Evolutionary conservation across 2,329 filamentous ascomycete species (phyloP).

Genomic region (Didymella glomerata): DNA sequence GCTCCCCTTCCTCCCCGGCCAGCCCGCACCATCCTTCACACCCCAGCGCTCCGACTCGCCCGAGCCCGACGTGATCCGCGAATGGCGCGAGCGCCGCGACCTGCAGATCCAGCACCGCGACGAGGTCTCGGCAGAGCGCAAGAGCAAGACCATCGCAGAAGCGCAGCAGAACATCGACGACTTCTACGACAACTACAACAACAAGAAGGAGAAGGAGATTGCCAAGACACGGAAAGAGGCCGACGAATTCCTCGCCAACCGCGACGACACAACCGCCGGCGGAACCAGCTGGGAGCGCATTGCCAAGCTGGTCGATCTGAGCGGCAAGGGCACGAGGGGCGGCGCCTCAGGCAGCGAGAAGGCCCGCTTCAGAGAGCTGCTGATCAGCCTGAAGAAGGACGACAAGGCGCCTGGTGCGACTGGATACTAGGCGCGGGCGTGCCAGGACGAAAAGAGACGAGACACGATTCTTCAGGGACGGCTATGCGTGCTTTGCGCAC

Average conservation of each 20-base stretch:
- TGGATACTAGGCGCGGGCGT: conserved; percentile 46
- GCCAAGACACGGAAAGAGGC: conserved; percentile 89
- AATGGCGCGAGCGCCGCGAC: conserved; percentile 93
- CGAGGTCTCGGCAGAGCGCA: conserved; percentile 82
- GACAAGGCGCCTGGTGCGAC: conserved; percentile 77
- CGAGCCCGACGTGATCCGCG: conserved; percentile 84
- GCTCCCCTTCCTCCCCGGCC: conserved; percentile 62
- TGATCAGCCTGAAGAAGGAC: conserved; percentile 89
- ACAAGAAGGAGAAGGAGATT: conserved; percentile 94
- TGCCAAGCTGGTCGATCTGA: conserved; percentile 95
- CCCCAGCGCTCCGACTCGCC: conserved; percentile 73
- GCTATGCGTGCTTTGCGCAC: conserved; percentile 26
- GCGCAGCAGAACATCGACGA: conserved; percentile 96
- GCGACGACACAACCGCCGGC: conserved; percentile 91
- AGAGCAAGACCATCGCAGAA: conserved; percentile 84
- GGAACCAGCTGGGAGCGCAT: conserved; percentile 99
- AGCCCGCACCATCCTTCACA: conserved; percentile 48
- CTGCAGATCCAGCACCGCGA: conserved; percentile 83
- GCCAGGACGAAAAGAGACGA: conserved; percentile 6
- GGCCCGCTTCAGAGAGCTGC: conserved; percentile 91
- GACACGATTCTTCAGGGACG: conserved; percentile 22
- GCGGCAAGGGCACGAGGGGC: conserved; percentile 87
- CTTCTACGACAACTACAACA: conserved; percentile 99
- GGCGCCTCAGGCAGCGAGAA: conserved; percentile 92
- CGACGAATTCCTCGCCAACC: conserved; percentile 86